phyloP scores from a whole-genome alignment of 768 basidiomycete species.

The Imleria badia region DNA sequence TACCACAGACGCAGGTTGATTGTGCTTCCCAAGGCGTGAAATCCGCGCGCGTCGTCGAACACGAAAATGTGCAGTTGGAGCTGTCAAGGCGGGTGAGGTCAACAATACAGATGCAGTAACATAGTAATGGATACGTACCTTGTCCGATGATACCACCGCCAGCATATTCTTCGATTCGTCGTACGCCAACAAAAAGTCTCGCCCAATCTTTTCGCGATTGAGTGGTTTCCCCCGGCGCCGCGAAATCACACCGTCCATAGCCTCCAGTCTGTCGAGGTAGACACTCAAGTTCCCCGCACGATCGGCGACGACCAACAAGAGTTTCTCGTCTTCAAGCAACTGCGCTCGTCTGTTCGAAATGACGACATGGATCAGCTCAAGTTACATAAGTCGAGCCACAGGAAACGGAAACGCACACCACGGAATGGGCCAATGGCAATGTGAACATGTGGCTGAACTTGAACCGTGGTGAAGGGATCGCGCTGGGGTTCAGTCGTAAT shows the following conservation, averaged over 20 bases:
- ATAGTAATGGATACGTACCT: conserved; percentile 27
- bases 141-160: conserved; percentile 42
- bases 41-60: conserved; percentile 44
- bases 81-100: conserved; percentile 12
- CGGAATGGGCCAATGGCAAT: conserved; percentile 18
- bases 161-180: conserved; percentile 53
- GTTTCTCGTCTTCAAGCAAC: conserved; percentile 39
- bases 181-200: conserved; percentile 45
- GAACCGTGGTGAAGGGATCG: conserved; percentile 25
- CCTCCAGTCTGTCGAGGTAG: conserved; percentile 37
- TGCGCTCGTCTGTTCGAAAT: conserved; percentile 35
- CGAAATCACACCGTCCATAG: conserved; percentile 34
- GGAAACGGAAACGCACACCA: conserved; percentile 13
- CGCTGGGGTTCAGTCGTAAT: conserved; percentile 24
- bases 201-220: conserved; percentile 47
- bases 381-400: too few species aligned
- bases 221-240: conserved; percentile 32
- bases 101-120: not conserved
- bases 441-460: conserved; percentile 13
- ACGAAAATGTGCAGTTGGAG: conserved; percentile 44
- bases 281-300: conserved; percentile 34
- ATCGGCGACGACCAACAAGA: conserved; percentile 44
- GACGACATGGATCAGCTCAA: not conserved
- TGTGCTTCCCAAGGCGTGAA: conserved; percentile 42
- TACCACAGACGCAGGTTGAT: conserved; percentile 48